phyloP scores from a whole-genome alignment of 139 green algal genomes.

The Chlorella vulgaris region DNA sequence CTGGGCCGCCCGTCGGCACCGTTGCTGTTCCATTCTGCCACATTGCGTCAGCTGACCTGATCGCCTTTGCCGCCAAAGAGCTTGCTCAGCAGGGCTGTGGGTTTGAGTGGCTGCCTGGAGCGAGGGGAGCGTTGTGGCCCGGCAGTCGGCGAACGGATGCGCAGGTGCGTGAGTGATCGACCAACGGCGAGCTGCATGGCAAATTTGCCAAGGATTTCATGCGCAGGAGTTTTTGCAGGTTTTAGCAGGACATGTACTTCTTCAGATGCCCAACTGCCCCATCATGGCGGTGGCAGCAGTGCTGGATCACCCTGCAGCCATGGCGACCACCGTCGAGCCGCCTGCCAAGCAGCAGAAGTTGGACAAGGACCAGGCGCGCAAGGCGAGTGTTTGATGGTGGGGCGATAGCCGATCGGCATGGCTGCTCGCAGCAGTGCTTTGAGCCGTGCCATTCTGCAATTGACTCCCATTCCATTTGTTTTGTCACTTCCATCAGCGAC shows the following conservation, averaged over 20 bases:
- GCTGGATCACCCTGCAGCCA: not conserved
- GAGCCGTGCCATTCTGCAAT: no score
- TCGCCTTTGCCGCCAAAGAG: not conserved
- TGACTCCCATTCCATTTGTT: not conserved
- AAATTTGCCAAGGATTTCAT: not conserved
- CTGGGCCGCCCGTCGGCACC: not conserved
- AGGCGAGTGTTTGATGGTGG: conserved; percentile 42
- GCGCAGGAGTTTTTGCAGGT: no score
- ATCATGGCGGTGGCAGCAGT: not conserved
- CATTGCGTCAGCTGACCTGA: not conserved
- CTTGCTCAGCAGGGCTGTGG: not conserved
- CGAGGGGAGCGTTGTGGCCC: not conserved
- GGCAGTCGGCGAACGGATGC: not conserved
- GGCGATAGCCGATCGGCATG: no score
- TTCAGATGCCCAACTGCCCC: no score
- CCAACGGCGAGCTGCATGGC: not conserved
- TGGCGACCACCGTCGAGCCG: conserved; percentile 2
- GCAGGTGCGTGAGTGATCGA: not conserved
- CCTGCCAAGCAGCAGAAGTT: conserved; percentile 42
- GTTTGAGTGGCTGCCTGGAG: not conserved
- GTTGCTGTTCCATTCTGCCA: not conserved
- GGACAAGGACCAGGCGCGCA: conserved; percentile 34
- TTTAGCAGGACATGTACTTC: no score
- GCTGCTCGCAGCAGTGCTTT: not conserved
- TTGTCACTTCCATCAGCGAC: not conserved